A percentile compares a stretch with the other conserved stretches of the same genome.
phyloP scores from a whole-genome alignment of 163 green algal genomes.

The Volvox carteri region DNA sequence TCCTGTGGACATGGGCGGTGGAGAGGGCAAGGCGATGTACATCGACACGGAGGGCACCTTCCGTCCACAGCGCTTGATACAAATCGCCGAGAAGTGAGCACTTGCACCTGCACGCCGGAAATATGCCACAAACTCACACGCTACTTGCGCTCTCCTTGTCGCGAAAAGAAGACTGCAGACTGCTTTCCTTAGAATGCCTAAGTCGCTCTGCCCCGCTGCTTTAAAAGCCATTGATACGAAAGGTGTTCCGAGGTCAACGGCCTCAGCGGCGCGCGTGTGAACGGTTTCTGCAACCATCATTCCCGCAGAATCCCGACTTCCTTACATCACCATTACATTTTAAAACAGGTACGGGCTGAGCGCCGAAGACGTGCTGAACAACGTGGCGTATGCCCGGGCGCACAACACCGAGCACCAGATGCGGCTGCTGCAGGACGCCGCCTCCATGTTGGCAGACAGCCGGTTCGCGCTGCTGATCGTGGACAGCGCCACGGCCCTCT shows the following conservation, averaged over 20 bases:
- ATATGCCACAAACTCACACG: too few species aligned
- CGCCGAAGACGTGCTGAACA: constrained; percentile 96
- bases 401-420: constrained; percentile 99
- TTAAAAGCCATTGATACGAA: too few species aligned
- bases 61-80: constrained; percentile 90
- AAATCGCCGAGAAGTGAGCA: constrained; percentile 93
- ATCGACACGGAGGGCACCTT: constrained; percentile 99
- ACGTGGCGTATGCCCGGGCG: constrained; percentile 98
- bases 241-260: too few species aligned
- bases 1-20: constrained; percentile 93
- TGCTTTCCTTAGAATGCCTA: not conserved
- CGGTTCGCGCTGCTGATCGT: constrained; percentile 96
- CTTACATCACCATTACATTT: not conserved
- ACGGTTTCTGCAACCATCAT: too few species aligned
- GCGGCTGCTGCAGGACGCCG: constrained; percentile 87
- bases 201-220: too few species aligned
- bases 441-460: constrained; percentile 94
- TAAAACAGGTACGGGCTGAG: constrained; percentile 84
- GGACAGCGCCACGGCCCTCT: constrained; percentile 74
- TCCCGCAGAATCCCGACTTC: too few species aligned
- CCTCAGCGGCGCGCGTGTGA: too few species aligned
- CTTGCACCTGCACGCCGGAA: not conserved
- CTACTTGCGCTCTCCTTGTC: not conserved
- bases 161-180: too few species aligned
- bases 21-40: constrained; percentile 98